phyloP scores from a whole-genome alignment of 495 filamentous ascomycete species.

The Penicillium bovifimosum region DNA sequence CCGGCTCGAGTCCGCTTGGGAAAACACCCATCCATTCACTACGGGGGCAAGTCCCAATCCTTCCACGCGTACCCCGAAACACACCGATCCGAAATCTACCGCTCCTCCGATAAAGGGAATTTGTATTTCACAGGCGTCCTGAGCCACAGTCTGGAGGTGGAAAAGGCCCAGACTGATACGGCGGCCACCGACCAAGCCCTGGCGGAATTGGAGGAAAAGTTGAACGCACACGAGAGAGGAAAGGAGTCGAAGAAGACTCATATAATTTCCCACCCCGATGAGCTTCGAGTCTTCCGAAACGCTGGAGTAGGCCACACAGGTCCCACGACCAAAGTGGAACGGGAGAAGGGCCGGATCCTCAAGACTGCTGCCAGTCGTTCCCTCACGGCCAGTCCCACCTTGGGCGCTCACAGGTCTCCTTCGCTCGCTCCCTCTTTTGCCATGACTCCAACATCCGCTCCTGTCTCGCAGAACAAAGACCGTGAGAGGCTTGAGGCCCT shows the following conservation, averaged over 20 bases:
- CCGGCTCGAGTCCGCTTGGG: slow-evolving; percentile 47
- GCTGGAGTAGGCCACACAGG: slow-evolving; percentile 14
- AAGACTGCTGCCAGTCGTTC: slow-evolving; percentile 49
- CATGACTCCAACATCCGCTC: slow-evolving; percentile 43
- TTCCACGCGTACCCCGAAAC: slow-evolving; percentile 45
- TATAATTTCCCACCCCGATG: slow-evolving; percentile 35
- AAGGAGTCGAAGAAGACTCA: slow-evolving; percentile 51
- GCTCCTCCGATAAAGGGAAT: slow-evolving; percentile 34
- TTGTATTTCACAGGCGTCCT: slow-evolving; percentile 50
- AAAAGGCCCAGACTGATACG: slow-evolving; percentile 50
- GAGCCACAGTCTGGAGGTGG: slow-evolving; percentile 52
- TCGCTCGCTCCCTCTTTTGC: slow-evolving; percentile 33
- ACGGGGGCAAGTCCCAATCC: slow-evolving; percentile 47
- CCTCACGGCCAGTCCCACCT: slow-evolving; percentile 57
- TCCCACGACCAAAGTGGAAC: slow-evolving; percentile 34
- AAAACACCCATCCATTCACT: slow-evolving; percentile 46
- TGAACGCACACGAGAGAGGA: slow-evolving; percentile 43
- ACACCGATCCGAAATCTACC: slow-evolving; percentile 50
- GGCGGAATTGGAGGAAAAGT: slow-evolving; percentile 52
- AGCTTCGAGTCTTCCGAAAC: slow-evolving; percentile 32
- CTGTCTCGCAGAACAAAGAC: slow-evolving; percentile 48
- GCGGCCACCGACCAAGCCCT: slow-evolving; percentile 47
- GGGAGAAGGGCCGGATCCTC: slow-evolving; percentile 44
- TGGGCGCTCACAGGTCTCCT: slow-evolving; percentile 47
- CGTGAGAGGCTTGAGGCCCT: slow-evolving; percentile 48